Base-by-base conservation (phyloP, 768 basidiomycete genomes). In the Terana coerulea region DNA sequence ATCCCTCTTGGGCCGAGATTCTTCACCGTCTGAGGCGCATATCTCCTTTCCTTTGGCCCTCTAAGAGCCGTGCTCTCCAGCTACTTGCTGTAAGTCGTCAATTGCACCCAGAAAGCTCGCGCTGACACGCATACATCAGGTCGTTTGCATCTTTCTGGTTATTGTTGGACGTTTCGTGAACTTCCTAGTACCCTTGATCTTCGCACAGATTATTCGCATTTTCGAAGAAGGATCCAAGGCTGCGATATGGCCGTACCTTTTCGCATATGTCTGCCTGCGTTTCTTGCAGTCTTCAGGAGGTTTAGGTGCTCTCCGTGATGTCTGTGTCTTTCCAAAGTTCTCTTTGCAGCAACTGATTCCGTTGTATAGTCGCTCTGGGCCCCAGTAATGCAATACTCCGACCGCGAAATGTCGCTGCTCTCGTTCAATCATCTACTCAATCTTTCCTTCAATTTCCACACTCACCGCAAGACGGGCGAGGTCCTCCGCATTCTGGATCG, bases 311-410 rank as follows among this genome's bases (percentile, higher is more conserved):
- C 67, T 91, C 41, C 79, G 80, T 21, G 68, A 68, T 58, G 69
- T 67, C 51, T 49, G 63, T 61, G 0, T 47, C 30, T 26, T 22
- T 2, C 22, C n/a, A 2, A 7, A 25, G 5, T 1, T 28, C 14
- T 26, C 14, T 34, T n/a, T n/a, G n/a, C n/a, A n/a, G n/a, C n/a
- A n/a, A 19, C 14, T 35, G n/a, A 24, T 17, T 52, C 8, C 26
- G 5, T 17, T 5, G 31, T 34, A 7, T 52, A 86, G 81, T 72
- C 78, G 26, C 73, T 92, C 2, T 95, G 91, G 88, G 79, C 86
- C 2, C 90, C 92, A 1, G 87, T 98, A 36, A 88, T 92, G 79
- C 91, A 92, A 67, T 89, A 83, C 64, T 90, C 88, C 0, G 91
- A 95, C 63, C 72, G 85, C 60, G 80, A 91, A 67, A 94, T 95